Evolutionary conservation across 352 stramenopile species (phyloP).

Genomic region (Globisporangium echinulatum): DNA sequence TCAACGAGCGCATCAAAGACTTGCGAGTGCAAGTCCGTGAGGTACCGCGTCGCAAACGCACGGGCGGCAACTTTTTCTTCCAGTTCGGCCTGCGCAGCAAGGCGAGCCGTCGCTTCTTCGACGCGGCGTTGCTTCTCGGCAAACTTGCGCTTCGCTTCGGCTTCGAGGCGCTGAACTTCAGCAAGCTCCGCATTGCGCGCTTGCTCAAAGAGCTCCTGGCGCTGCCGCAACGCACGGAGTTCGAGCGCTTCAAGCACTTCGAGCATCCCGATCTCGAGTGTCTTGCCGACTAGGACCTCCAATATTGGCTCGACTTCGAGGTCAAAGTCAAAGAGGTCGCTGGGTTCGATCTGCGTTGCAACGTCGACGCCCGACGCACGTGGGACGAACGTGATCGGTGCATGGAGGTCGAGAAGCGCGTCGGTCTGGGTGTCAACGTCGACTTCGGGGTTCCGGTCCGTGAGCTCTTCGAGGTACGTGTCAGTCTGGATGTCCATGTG

Average conservation of each 20-base stretch:
- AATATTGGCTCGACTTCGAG: constrained; percentile 93
- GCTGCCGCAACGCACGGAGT: constrained; percentile 81
- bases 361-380: constrained; percentile 84
- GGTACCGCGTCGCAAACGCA: constrained; percentile 85
- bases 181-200: constrained; percentile 89
- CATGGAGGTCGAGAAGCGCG: constrained; percentile 79
- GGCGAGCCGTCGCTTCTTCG: constrained; percentile 70
- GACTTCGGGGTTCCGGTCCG: constrained; percentile 83
- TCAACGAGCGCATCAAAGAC: constrained; percentile 87
- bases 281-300: constrained; percentile 94
- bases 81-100: constrained; percentile 76
- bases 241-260: constrained; percentile 94
- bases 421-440: constrained; percentile 92
- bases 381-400: constrained; percentile 83
- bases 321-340: constrained; percentile 95
- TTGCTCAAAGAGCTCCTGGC: constrained; percentile 91
- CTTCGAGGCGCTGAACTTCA: constrained; percentile 92
- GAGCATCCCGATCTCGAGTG: constrained; percentile 90
- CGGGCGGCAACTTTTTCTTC: constrained; percentile 90
- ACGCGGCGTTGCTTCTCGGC: constrained; percentile 88
- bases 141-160: constrained; percentile 87
- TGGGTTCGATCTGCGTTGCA: constrained; percentile 88
- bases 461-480: constrained; percentile 92
- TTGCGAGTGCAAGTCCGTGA: constrained; percentile 77
- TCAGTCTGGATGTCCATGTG: constrained; percentile 95